Evolutionary conservation across 1,284 basidiomycete species (phyloP).

Genomic region (Moesziomyces antarcticus): DNA sequence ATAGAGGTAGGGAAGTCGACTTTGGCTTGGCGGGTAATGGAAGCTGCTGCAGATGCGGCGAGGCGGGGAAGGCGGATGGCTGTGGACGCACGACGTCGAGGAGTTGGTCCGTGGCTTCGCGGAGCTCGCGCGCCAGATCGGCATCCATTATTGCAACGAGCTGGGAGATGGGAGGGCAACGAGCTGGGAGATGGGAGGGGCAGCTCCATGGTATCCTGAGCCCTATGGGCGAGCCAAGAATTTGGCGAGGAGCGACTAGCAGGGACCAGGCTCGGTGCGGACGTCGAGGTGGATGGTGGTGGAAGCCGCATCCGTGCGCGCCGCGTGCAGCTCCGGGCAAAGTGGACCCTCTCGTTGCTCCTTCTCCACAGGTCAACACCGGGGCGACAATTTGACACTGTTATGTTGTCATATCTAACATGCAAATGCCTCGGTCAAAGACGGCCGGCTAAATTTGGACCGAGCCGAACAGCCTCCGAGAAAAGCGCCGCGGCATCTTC

Average conservation of each 20-base stretch:
- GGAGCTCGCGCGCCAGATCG: constrained; percentile 44
- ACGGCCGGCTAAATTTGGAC: too few species aligned
- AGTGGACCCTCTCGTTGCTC: neutral
- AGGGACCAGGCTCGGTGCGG: neutral
- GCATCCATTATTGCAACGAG: constrained; percentile 25
- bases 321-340: neutral
- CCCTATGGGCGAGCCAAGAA: neutral
- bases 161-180: too few species aligned
- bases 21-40: neutral
- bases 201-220: neutral
- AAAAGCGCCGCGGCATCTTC: too few species aligned
- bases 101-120: constrained; percentile 47
- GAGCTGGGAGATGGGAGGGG: too few species aligned
- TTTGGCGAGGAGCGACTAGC: constrained; percentile 2
- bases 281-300: neutral
- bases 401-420: neutral
- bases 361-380: neutral
- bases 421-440: too few species aligned
- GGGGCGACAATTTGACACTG: neutral
- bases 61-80: constrained; percentile 8
- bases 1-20: neutral
- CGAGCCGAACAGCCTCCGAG: too few species aligned
- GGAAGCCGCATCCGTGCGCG: neutral
- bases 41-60: constrained; percentile 12
- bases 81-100: constrained; percentile 30